Evolutionary conservation across 2,329 filamentous ascomycete genomes (phyloP).

Genomic region (Diplocarpon rosae): DNA sequence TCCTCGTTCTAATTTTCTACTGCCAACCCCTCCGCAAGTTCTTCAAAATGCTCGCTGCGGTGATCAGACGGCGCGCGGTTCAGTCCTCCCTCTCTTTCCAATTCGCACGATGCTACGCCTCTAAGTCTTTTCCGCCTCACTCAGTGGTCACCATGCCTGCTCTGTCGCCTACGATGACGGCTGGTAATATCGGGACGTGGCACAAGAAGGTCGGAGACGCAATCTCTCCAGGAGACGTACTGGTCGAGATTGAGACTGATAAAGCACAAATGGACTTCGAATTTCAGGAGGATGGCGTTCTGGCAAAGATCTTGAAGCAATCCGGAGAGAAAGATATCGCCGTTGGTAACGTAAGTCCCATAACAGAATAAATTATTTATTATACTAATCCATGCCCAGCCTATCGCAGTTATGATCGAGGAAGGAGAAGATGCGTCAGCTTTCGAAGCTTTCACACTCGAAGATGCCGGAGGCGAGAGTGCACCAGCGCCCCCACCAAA

Average conservation of each 20-base stretch:
- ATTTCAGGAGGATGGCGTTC: constrained; percentile 93
- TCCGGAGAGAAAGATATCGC: constrained; percentile 87
- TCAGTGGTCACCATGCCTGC: constrained; percentile 96
- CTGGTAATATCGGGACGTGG: constrained; percentile 93
- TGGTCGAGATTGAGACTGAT: constrained; percentile 98
- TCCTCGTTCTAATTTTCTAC: constrained; percentile 14
- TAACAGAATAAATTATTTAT: constrained; percentile 12
- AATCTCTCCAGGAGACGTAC: constrained; percentile 82
- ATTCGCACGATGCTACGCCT: constrained; percentile 44
- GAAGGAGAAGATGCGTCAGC: constrained; percentile 78
- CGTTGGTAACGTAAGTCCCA: constrained; percentile 75
- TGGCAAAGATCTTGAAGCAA: constrained; percentile 90
- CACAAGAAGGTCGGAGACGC: constrained; percentile 92
- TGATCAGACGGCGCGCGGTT: constrained; percentile 51
- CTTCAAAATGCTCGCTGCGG: constrained; percentile 48
- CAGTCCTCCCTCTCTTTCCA: constrained; percentile 40
- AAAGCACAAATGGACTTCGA: constrained; percentile 99
- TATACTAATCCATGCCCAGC: constrained; percentile 43
- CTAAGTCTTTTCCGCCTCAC: constrained; percentile 83
- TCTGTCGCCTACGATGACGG: constrained; percentile 93
- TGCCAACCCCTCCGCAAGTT: constrained; percentile 8
- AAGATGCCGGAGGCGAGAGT: constrained; percentile 83
- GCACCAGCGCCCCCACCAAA: constrained; percentile 53
- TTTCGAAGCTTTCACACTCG: constrained; percentile 78
- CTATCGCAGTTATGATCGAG: constrained; percentile 90